Evolutionary conservation across 1,139 yeast genomes (phyloP), one percentile per base, ranked within the genome.

Genomic region (Protomyces pachydermus): DNA sequence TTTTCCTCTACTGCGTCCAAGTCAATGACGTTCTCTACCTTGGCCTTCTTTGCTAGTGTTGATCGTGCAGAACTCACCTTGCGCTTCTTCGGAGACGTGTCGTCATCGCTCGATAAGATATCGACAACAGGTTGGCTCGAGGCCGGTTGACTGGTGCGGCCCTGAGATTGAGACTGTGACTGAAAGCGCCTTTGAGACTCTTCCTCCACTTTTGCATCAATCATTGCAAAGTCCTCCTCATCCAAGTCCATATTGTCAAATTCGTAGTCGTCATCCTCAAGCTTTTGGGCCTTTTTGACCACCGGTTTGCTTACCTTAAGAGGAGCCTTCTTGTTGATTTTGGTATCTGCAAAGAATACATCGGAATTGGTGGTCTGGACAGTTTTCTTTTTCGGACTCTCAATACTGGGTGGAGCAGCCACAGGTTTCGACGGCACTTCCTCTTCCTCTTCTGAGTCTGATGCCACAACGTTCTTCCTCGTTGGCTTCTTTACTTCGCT

Each of bases 31-130:
- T 5, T n/a, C 54, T 50, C 37, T 20, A 51, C 28, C 51, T 57
- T 50, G 12, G 38, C 48, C 38, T 50, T 50, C 14, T 51, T 66
- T 16, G 67, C 66, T 6, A 71, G 57, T 54, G 65, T 66, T 25
- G 46, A 38, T 67, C 37, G 25, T 54, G 45, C 34, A 3, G 32
- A 25, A 20, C 38, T 4, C 38, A 38, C 20, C 14, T n/a, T 25
- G 16, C 38, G 18, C 25, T 35, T 23, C 28, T 23, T 42, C 12
- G 32, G 37, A 6, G 32, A 6, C 10, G 14, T 35, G 32, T 35
- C 54, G 45, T 16, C 34, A 34, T 45, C 54, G 8, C 28, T 16
- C 3, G 64, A 34, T 5, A 45, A 14, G 8, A 37, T 54, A 8
- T 48, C 46, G 16, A 39, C 34, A 4, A 20, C 35, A 32, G 39